Evolutionary conservation across 1,139 yeast genomes (phyloP).

Genomic region (Suhomyces wounanorum): DNA sequence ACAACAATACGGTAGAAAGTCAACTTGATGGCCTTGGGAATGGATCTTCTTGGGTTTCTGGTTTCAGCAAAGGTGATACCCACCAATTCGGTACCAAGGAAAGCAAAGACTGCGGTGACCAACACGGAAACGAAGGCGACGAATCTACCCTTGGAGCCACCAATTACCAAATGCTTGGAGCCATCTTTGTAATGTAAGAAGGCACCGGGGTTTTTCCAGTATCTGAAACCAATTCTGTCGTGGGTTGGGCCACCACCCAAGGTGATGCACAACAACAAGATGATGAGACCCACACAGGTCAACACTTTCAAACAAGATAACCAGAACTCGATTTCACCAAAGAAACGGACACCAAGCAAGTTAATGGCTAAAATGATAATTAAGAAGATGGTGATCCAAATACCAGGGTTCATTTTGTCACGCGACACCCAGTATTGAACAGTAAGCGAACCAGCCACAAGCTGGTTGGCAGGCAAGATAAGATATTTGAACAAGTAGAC

Average conservation of each 20-base stretch:
- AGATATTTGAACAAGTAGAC: conserved; percentile 63
- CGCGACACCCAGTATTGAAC: conserved; percentile 61
- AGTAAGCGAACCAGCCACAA: conserved; percentile 60
- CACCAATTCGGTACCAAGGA: conserved; percentile 71
- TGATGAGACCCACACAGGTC: conserved; percentile 56
- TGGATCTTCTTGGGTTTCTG: conserved; percentile 69
- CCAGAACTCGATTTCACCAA: conserved; percentile 75
- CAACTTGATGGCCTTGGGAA: conserved; percentile 75
- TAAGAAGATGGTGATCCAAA: conserved; percentile 58
- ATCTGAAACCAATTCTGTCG: conserved; percentile 66
- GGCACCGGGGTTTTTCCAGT: conserved; percentile 67
- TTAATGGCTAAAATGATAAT: conserved; percentile 41
- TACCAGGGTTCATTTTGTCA: conserved; percentile 55
- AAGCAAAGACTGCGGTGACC: conserved; percentile 76
- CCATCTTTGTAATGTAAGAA: conserved; percentile 48
- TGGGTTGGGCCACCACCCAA: conserved; percentile 63
- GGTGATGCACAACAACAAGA: conserved; percentile 49
- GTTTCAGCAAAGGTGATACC: conserved; percentile 78
- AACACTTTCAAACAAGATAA: conserved; percentile 58
- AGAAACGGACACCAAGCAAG: conserved; percentile 42
- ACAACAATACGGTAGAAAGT: conserved; percentile 75
- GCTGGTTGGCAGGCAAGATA: conserved; percentile 65
- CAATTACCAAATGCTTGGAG: conserved; percentile 27
- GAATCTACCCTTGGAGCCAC: conserved; percentile 53
- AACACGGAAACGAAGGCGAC: conserved; percentile 67